Percentiles rank a stretch among this genome's conserved stretches.
phyloP scores from a whole-genome alignment of 2,329 filamentous ascomycete genomes.

The Metarhizium sp. region DNA sequence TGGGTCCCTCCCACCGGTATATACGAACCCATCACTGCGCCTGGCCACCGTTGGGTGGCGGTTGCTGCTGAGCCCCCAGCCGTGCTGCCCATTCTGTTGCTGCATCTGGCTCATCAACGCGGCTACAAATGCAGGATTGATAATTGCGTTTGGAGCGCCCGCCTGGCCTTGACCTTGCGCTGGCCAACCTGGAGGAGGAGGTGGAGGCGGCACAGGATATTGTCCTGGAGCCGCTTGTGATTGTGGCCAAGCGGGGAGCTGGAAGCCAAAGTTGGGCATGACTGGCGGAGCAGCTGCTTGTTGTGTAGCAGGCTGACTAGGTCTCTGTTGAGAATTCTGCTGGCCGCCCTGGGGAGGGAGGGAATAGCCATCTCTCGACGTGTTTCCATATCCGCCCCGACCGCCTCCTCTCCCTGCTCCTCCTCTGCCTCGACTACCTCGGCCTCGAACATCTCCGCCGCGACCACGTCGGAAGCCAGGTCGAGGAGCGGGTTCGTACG shows the following conservation, averaged over 20 bases:
- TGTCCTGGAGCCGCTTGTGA: conserved; percentile 12
- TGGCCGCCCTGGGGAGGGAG: conserved; percentile 24
- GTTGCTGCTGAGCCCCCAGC: conserved; percentile 17
- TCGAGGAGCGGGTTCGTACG: conserved; percentile 22
- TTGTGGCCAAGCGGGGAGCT: conserved; percentile 33
- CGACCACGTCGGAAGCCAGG: conserved; percentile 28
- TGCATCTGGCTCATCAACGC: conserved; percentile 37
- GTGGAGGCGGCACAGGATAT: conserved; percentile 24
- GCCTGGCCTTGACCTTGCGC: conserved; percentile 17
- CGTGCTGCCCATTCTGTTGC: conserved; percentile 20
- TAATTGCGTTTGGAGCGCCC: conserved; percentile 32
- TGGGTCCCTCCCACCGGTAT: neutral
- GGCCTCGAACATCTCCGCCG: conserved; percentile 27
- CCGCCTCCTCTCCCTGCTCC: conserved; percentile 29
- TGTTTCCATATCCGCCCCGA: conserved; percentile 20
- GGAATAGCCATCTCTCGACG: conserved; percentile 31
- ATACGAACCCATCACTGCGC: conserved; percentile 13
- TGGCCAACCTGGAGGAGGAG: conserved; percentile 28
- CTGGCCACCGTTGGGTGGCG: conserved; percentile 17
- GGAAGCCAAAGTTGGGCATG: conserved; percentile 31
- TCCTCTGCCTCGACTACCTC: conserved; percentile 31
- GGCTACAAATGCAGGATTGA: conserved; percentile 50
- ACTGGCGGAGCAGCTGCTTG: conserved; percentile 12
- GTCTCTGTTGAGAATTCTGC: conserved; percentile 21
- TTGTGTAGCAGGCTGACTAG: conserved; percentile 10